Base-by-base conservation (phyloP, 2,329 filamentous ascomycete genomes). In the Shiraia sp. region DNA sequence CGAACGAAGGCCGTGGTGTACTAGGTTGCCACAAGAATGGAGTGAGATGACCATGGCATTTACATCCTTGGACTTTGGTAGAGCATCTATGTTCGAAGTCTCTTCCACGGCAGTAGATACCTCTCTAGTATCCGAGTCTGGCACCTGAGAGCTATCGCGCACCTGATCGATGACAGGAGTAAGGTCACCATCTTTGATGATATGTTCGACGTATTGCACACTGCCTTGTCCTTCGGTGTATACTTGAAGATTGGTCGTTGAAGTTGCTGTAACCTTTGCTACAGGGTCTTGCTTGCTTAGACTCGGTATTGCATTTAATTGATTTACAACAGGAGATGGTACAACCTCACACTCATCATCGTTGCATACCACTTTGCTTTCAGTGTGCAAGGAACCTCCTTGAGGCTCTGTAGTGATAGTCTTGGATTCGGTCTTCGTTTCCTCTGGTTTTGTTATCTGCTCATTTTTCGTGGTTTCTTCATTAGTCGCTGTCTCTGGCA, bases 1-100 rank as follows among this genome's bases (percentile, higher is more conserved):
- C 1, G 92, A 95, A 10, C 89, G 85, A 42, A 99, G 85, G 8
- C 88, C 93, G 64, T 95, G 91, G 68, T 99, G 93, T 1, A 95
- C 87, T n/a, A 99, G 82, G 56, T 99, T 97, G 19, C 93, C 93
- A 65, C 93, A 99, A 0, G 92, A 97, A 69, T 99, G 93, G 13
- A 99, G 88, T 0, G 93, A 97, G 22, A 97, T 85, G 12, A 92
- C 88, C 85, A 96, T 90, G 26, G 95, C 46, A 77, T 73, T 66
- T 19, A 66, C 59, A 40, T 71, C 48, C 4, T 42, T 42, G 5
- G 64, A 48, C 40, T 67, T 68, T 3, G 65, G 59, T 9, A 64
- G 45, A 10, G 47, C 29, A n/a, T 55, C 37, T 2, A 67, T 48
- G n/a, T 64, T 51, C 23, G 55, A 48, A 13, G 60, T 50, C 26